Percentiles rank a stretch among this genome's conserved stretches.
phyloP scores from a whole-genome alignment of 805 yeast genomes.

The Candida nanaspora region DNA sequence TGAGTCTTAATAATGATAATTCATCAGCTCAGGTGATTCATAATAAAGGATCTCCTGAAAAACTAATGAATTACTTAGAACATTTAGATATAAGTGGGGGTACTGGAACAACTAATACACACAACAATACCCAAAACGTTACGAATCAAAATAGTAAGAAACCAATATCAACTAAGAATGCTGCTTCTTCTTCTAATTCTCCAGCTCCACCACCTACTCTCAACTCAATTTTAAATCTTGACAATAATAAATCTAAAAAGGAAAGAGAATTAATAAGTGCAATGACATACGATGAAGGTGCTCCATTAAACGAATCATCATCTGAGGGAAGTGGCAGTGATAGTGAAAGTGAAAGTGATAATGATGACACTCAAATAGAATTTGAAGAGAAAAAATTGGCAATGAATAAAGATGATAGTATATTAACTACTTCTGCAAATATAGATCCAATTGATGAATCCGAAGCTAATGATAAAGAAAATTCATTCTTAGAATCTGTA shows the following conservation, averaged over 20 bases:
- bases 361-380: neutral
- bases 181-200: too few relatives aligned
- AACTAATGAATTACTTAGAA: conserved; percentile 12
- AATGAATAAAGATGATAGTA: neutral
- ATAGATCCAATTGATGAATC: neutral
- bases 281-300: conserved; percentile 10
- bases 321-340: conserved; percentile 12
- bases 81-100: conserved; percentile 12
- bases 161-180: too few relatives aligned
- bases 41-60: neutral
- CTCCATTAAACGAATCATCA: conserved; percentile 11
- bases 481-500: neutral
- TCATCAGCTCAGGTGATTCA: neutral
- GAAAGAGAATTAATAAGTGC: conserved; percentile 13
- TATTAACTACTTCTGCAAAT: neutral
- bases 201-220: conserved; percentile 6
- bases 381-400: conserved; percentile 1
- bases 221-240: conserved; percentile 5
- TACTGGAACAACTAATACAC: neutral
- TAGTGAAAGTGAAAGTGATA: conserved; percentile 7
- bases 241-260: conserved; percentile 3
- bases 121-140: too few relatives aligned
- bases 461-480: neutral
- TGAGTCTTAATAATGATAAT: neutral
- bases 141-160: too few relatives aligned